A percentile compares a stretch with the other conserved stretches of the same genome.
phyloP scores from a whole-genome alignment of 805 yeast genomes.

The Tetrapisispora taiwanensis region DNA sequence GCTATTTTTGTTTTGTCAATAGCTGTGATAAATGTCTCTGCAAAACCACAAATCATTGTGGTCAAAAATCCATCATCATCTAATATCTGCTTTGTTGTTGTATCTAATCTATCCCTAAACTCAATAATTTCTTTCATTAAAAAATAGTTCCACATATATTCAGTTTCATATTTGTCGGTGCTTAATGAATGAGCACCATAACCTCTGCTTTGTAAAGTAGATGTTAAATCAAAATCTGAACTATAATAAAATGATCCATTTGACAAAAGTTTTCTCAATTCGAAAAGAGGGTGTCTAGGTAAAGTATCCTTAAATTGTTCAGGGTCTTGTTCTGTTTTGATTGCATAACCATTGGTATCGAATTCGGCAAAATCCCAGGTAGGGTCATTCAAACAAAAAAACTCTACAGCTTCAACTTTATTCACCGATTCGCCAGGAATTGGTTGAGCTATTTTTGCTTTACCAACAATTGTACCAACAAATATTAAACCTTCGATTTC shows the following conservation, averaged over 20 bases:
- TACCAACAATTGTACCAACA: constrained; percentile 70
- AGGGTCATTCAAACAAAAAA: constrained; percentile 58
- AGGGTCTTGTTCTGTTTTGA: constrained; percentile 11
- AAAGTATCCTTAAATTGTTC: constrained; percentile 9
- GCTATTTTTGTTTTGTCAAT: constrained; percentile 33
- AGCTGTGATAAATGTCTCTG: constrained; percentile 52
- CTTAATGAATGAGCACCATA: constrained; percentile 37
- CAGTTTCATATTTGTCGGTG: constrained; percentile 55
- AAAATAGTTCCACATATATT: constrained; percentile 94
- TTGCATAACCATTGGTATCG: constrained; percentile 57
- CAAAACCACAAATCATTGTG: constrained; percentile 91
- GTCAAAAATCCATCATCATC: constrained; percentile 77
- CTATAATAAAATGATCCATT: constrained; percentile 91
- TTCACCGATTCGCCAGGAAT: constrained; percentile 68
- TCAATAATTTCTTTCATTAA: constrained; percentile 73
- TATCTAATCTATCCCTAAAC: constrained; percentile 61
- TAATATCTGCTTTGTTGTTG: constrained; percentile 43
- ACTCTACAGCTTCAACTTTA: constrained; percentile 74
- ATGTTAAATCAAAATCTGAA: constrained; percentile 83
- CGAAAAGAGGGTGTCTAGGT: constrained; percentile 76
- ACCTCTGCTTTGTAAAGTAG: constrained; percentile 71
- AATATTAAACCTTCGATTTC: constrained; percentile 57
- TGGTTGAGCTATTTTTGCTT: constrained; percentile 72
- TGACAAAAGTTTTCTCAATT: constrained; percentile 61
- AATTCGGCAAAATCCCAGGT: constrained; percentile 76